These are phyloP conservation scores for Metschnikowia colocasiae DNA, from an alignment of 805 yeast genomes.

Conservation along the genomic window DNA sequence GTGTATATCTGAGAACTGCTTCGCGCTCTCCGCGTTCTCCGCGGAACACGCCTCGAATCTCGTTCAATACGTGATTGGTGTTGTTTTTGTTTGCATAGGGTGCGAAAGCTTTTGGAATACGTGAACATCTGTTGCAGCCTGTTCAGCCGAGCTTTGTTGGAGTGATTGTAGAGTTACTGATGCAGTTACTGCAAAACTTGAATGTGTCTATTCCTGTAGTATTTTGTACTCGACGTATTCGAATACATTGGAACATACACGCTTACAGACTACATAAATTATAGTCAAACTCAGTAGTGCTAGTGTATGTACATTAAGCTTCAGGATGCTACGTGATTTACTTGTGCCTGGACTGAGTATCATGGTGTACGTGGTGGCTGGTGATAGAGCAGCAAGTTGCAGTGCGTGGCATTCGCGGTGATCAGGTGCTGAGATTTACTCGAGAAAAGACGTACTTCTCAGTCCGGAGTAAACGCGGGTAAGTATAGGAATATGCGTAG, in stretches of 20 bases:
- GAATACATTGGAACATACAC: neutral
- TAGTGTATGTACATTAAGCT: neutral
- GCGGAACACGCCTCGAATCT: neutral
- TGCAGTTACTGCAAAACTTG: neutral
- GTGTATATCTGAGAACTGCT: slow-evolving; percentile 17
- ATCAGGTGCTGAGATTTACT: slow-evolving; percentile 4
- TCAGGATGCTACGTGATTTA: neutral
- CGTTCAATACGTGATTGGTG: neutral
- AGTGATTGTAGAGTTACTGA: neutral
- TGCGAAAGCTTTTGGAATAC: neutral
- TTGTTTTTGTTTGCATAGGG: neutral
- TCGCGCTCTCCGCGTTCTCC: slow-evolving; percentile 11
- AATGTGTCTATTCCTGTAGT: neutral
- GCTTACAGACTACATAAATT: too few species aligned
- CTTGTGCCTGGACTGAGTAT: neutral
- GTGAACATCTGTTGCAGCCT: neutral
- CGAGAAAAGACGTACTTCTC: slow-evolving; percentile 7
- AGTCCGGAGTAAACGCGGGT: slow-evolving; percentile 14
- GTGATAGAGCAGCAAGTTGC: neutral
- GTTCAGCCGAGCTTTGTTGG: neutral
- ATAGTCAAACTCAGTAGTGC: too few species aligned
- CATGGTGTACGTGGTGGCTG: neutral
- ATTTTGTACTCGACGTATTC: neutral
- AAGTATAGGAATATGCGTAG: slow-evolving; percentile 14
- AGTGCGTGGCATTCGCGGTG: slow-evolving; percentile 3